Percentiles rank a stretch among this genome's conserved stretches.
These are phyloP conservation scores for Penicillium sp. DNA, from an alignment of 2,329 filamentous ascomycete genomes.

Conservation along the genomic window DNA sequence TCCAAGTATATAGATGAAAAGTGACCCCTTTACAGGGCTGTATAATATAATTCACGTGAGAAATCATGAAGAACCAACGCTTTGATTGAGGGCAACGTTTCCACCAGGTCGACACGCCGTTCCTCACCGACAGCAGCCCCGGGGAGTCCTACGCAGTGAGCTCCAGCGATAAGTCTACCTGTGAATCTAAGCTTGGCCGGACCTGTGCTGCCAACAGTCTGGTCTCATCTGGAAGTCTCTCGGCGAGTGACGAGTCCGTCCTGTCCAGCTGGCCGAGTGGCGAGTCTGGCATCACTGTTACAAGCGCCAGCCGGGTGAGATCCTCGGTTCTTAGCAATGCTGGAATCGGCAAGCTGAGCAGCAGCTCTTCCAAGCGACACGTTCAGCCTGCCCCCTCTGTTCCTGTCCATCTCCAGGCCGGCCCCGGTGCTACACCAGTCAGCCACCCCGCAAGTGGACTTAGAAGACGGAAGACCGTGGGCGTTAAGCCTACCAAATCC, in stretches of 20 bases:
- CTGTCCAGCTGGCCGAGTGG: constrained; percentile 33
- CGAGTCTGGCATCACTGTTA: constrained; percentile 29
- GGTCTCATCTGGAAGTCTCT: constrained; percentile 31
- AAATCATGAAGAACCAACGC: constrained; percentile 20
- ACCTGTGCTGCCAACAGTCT: constrained; percentile 30
- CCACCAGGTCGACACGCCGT: constrained; percentile 41
- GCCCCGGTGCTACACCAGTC: constrained; percentile 10
- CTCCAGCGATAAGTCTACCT: constrained; percentile 17
- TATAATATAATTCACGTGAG: constrained; percentile 2
- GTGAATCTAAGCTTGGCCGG: constrained; percentile 28
- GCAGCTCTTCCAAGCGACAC: constrained; percentile 7
- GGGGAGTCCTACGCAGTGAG: constrained; percentile 31
- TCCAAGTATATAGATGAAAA: neutral
- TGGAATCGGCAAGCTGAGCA: constrained; percentile 28
- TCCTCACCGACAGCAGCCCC: constrained; percentile 26
- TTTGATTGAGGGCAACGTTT: constrained; percentile 51
- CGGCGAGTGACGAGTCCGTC: constrained; percentile 25
- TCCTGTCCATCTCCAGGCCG: constrained; percentile 8
- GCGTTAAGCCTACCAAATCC: constrained; percentile 3
- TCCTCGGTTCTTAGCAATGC: constrained; percentile 32
- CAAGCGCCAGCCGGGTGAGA: constrained; percentile 25
- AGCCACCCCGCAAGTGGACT: constrained; percentile 11
- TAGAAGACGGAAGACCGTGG: constrained; percentile 18
- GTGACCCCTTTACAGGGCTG: constrained; percentile 4
- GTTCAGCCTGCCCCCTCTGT: neutral